Evolutionary conservation across 352 stramenopile species (phyloP), one percentile per base, ranked within the genome.

Genomic region (Phytophthora foliorum): DNA sequence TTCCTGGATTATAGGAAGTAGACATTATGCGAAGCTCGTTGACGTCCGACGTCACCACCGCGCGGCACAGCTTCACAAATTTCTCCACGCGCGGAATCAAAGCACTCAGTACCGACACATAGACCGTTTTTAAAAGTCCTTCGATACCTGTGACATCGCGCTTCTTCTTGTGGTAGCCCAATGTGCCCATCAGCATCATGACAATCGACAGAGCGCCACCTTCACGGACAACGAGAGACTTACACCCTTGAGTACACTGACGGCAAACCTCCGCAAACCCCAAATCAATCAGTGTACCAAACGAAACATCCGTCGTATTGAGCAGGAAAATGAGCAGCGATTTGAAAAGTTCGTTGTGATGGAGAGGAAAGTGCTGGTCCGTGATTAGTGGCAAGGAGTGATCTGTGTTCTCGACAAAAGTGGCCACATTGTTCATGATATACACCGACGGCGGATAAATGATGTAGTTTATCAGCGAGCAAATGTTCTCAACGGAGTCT

Each of bases 401-500:
- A 58, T 96, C 86, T n/a, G 86, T 89, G 46, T 94, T 94, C 22
- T 94, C 85, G 8, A 94, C 89, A 51, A 96, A 96, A 38, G 88
- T 94, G 34, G 86, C 84, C 29, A 93, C 77, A 34, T 91, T 82
- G 58, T 84, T 89, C 82, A 95, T 92, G 53, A 96, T 89, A 63
- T 94, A 96, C 34, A 96, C 86, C 10, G 87, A 89, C 36, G 89
- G 89, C 17, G 89, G 89, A 57, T 92, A 93, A 39, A 96, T 83
- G 61, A 94, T 94, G 64, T 95, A 96, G 61, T 96, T 96, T 57
- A 93, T 57, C 52, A 95, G 51, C 19, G 75, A 84, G 61, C 89
- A 96, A 71, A 94, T 94, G 41, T 96, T 96, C 58, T 96, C 89
- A 58, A 96, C 82, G 19, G 89, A 94, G 57, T 96, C 89, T 21